Percentiles rank a stretch among this genome's conserved stretches.
phyloP scores from a whole-genome alignment of 2,329 filamentous ascomycete genomes.

The Fusarium heterosporum region DNA sequence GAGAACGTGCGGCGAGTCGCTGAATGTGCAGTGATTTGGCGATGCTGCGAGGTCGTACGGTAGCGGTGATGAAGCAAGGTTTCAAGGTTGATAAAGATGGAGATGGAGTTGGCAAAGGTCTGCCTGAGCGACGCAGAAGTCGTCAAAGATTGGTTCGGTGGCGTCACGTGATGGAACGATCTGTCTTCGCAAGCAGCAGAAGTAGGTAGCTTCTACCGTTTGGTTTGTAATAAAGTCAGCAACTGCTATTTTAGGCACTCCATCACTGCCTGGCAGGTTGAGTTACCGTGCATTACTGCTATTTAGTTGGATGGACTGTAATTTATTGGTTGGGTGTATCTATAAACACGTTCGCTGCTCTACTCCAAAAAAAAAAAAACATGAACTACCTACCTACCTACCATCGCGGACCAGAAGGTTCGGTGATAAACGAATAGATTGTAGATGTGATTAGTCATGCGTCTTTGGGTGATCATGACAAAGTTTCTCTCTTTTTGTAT shows the following conservation, averaged over 20 bases:
- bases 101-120: constrained; percentile 46
- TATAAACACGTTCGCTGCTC: constrained; percentile 2
- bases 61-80: constrained; percentile 36
- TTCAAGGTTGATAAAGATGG: constrained; percentile 39
- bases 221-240: constrained; percentile 24
- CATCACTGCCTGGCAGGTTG: not conserved
- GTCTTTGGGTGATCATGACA: not conserved
- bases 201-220: not conserved
- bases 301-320: not conserved
- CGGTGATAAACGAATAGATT: constrained; percentile 15
- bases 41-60: constrained; percentile 34
- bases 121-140: constrained; percentile 45
- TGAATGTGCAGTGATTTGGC: constrained; percentile 19
- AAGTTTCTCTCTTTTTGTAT: not conserved
- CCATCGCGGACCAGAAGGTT: constrained; percentile 40
- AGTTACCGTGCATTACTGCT: not conserved
- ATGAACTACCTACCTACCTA: constrained; percentile 11
- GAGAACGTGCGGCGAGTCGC: constrained; percentile 24
- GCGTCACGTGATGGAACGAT: constrained; percentile 45
- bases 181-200: constrained; percentile 20
- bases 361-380: not conserved
- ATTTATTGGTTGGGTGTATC: constrained; percentile 3
- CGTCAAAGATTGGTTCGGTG: constrained; percentile 46
- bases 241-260: not conserved
- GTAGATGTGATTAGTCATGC: constrained; percentile 29